Evolutionary conservation across 1,139 yeast species (phyloP).

Genomic region (Geotrichum klebahnii): DNA sequence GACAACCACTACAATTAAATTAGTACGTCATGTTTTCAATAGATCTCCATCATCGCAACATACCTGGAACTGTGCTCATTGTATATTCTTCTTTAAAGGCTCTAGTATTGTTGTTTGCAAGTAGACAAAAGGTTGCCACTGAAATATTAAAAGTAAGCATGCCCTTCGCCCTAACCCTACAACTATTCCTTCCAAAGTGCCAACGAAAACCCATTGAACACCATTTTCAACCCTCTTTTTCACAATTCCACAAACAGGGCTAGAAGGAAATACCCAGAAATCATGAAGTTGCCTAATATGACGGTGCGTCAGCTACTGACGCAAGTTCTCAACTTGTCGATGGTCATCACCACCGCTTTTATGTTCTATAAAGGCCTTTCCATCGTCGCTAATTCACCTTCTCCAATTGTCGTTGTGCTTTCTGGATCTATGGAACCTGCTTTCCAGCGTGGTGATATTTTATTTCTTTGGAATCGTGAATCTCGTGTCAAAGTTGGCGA

Average conservation of each 20-base stretch:
- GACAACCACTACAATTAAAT: slow-evolving; percentile 45
- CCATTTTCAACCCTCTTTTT: neutral
- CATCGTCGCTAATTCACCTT: slow-evolving; percentile 72
- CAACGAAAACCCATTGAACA: slow-evolving; percentile 6
- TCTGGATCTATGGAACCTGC: slow-evolving; percentile 99
- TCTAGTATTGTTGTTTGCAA: neutral
- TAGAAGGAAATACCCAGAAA: neutral
- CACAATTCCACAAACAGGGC: neutral
- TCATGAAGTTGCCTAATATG: slow-evolving; percentile 22
- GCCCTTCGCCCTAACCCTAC: neutral
- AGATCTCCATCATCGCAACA: neutral
- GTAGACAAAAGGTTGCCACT: slow-evolving; percentile 15
- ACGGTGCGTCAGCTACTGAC: slow-evolving; percentile 38
- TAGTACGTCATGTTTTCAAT: neutral
- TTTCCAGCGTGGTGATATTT: slow-evolving; percentile 93
- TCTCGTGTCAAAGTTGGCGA: slow-evolving; percentile 75
- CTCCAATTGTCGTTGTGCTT: slow-evolving; percentile 93
- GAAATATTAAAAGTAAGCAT: neutral
- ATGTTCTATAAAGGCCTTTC: slow-evolving; percentile 88
- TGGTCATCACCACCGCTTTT: slow-evolving; percentile 82
- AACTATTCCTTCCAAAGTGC: slow-evolving; percentile 1
- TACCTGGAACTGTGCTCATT: slow-evolving; percentile 23
- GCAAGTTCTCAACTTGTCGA: slow-evolving; percentile 65
- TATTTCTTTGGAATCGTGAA: slow-evolving; percentile 86
- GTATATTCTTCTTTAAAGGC: neutral